Conservation (phyloP, 495 filamentous ascomycete genomes). For the Cercophora sp. region DNA sequence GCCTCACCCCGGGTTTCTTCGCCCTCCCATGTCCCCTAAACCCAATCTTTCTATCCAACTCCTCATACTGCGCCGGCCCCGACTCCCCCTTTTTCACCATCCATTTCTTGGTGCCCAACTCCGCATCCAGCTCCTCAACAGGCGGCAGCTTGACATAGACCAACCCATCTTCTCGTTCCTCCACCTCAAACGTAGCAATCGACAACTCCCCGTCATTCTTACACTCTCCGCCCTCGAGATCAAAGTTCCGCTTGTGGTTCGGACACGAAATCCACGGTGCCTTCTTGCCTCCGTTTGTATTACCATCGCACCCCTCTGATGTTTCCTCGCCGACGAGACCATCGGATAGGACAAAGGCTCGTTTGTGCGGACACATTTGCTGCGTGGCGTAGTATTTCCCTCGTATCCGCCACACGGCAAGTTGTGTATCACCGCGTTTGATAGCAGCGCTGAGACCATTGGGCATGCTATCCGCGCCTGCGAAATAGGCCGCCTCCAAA, state of each 20-base stretch:
- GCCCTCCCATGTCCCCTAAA: constrained; percentile 34
- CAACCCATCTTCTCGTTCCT: constrained; percentile 74
- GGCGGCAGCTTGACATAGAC: constrained; percentile 85
- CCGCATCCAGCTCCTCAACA: constrained; percentile 76
- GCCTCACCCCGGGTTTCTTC: constrained; percentile 38
- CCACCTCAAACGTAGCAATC: constrained; percentile 81
- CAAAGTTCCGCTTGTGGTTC: constrained; percentile 89
- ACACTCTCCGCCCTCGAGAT: constrained; percentile 70
- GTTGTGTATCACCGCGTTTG: constrained; percentile 87
- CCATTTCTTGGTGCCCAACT: constrained; percentile 80
- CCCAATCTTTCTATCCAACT: constrained; percentile 61
- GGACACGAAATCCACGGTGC: constrained; percentile 87
- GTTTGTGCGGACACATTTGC: constrained; percentile 98
- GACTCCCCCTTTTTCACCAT: constrained; percentile 74
- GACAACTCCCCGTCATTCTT: constrained; percentile 71
- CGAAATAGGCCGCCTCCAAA: constrained; percentile 68
- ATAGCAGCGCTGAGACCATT: constrained; percentile 67
- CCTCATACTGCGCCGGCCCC: constrained; percentile 55
- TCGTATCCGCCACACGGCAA: constrained; percentile 83
- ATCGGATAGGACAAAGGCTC: constrained; percentile 84
- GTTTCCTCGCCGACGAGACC: constrained; percentile 77
- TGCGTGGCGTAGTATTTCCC: constrained; percentile 86
- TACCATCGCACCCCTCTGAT: constrained; percentile 20
- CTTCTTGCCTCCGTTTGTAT: constrained; percentile 16
- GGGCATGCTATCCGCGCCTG: constrained; percentile 56